Base-by-base conservation (phyloP, 306 rosid species). In the Canavalia ensiformis region DNA sequence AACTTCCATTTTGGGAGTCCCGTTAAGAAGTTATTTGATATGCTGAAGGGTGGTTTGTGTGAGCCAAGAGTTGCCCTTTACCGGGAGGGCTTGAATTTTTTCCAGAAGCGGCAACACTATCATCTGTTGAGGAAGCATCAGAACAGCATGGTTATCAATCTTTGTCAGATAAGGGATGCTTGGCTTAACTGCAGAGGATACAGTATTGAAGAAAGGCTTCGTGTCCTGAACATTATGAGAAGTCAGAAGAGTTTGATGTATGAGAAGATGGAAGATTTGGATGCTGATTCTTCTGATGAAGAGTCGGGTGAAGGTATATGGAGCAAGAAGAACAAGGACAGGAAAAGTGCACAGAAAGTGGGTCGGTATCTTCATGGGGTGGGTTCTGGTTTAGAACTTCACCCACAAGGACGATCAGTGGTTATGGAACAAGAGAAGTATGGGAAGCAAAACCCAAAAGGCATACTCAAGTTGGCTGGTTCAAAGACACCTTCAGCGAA, bases 1-100 rank as follows among this genome's bases (percentile, higher is more conserved):
- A 94, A 91, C 87, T 82, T 96, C 54, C 99, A 96, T 69, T 96
- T 96, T 66, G 98, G 97, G 84, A 90, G 97, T 89, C 99, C 98
- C 1, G 72, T 92, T 31, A 90, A 86, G 81, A 91, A 83, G 88
- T 85, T 96, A 76, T 96, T 94, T 81, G 90, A 85, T 72, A 92
- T 94, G 97, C 76, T 96, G 78, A 92, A 96, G 87, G 99, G 99
- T 78, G 99, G 99, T 9, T 70, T 94, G 80, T 94, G 97, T 59
- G 99, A 96, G 84, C 99, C 99, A 0, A 96, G 99, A 68, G 99
- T 92, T 79, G 97, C 99, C 1, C 95, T 96, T 52, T 96, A 96
- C 88, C 88, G 94, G 81, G 97, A 94, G 79, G 98, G 99, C 28
- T 78, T 88, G 87, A 84, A 82, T 82, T 94, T 88, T 87, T 88